Evolutionary conservation across 805 yeast genomes (phyloP).

Genomic region (Candida maesae): DNA sequence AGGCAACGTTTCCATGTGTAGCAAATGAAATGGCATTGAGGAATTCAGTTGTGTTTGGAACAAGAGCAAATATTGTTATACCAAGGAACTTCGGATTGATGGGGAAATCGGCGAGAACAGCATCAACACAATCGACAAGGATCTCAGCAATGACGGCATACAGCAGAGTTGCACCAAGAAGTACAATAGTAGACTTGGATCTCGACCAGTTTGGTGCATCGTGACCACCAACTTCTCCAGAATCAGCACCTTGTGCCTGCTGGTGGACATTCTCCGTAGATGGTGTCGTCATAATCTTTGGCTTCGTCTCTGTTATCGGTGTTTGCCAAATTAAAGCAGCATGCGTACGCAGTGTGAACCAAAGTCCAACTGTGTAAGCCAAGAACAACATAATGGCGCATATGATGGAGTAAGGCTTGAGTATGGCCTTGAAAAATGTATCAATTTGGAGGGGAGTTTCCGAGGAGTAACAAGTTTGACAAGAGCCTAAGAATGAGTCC

Average conservation of each 20-base stretch:
- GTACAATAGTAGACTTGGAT: slow-evolving; percentile 73
- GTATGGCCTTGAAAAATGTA: slow-evolving; percentile 56
- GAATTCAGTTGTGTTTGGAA: slow-evolving; percentile 96
- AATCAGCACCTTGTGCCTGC: slow-evolving; percentile 2
- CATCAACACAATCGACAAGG: slow-evolving; percentile 87
- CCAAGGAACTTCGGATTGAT: slow-evolving; percentile 90
- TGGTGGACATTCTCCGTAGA: slow-evolving; percentile 16
- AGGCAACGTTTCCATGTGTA: slow-evolving; percentile 89
- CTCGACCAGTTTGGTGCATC: slow-evolving; percentile 98
- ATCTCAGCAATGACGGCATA: slow-evolving; percentile 95
- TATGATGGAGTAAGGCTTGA: slow-evolving; percentile 76
- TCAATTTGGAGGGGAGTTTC: slow-evolving; percentile 76
- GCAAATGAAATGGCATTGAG: slow-evolving; percentile 97
- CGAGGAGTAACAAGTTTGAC: slow-evolving; percentile 69
- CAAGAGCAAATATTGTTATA: slow-evolving; percentile 89
- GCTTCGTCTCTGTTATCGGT: slow-evolving; percentile 37
- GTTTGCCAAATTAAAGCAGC: slow-evolving; percentile 95
- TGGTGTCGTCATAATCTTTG: slow-evolving; percentile 13
- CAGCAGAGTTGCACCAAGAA: slow-evolving; percentile 77
- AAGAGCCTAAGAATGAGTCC: slow-evolving; percentile 32
- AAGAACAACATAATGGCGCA: slow-evolving; percentile 79
- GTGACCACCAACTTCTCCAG: slow-evolving; percentile 52
- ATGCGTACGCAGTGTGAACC: slow-evolving; percentile 92
- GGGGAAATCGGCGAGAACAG: slow-evolving; percentile 73
- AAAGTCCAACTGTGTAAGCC: slow-evolving; percentile 83